Percentiles rank a stretch among this genome's conserved stretches.
Conservation (phyloP, 345 rosid genomes). For the Pistacia integerrima region DNA sequence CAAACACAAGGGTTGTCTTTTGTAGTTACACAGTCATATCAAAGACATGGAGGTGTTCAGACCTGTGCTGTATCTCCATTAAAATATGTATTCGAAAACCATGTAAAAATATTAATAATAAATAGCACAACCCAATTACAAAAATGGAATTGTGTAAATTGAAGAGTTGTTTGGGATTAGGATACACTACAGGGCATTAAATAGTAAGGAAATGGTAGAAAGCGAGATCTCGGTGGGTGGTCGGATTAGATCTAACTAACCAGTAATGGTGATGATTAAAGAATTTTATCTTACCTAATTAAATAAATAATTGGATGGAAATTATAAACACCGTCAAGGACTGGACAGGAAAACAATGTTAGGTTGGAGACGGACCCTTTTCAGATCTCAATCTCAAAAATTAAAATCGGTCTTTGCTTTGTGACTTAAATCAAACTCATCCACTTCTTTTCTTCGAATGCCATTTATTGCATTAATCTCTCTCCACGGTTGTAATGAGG, state of each 20-base stretch:
- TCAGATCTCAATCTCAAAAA: neutral
- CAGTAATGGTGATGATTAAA: neutral
- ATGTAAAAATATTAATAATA: too few species aligned
- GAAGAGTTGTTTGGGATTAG: neutral
- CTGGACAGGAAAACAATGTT: neutral
- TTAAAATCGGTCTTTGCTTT: neutral
- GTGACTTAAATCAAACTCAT: neutral
- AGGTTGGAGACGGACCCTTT: neutral
- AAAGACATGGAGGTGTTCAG: neutral
- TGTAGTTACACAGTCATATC: neutral
- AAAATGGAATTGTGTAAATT: too few species aligned
- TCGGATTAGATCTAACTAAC: conserved; percentile 3
- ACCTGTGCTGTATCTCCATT: too few species aligned
- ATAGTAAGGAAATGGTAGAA: neutral
- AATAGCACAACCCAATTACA: too few species aligned
- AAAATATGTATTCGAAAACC: too few species aligned
- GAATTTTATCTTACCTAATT: neutral
- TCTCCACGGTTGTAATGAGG: too few species aligned
- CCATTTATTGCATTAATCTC: too few species aligned
- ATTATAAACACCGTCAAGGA: neutral
- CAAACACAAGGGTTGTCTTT: conserved; percentile 10
- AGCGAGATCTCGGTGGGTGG: conserved; percentile 12
- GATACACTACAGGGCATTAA: neutral
- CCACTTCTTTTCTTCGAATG: neutral
- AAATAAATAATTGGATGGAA: too few species aligned